A percentile compares a stretch with the other conserved stretches of the same genome.
These are phyloP conservation scores for Metschnikowia arizonensis DNA, from an alignment of 805 yeast genomes.

Conservation along the genomic window DNA sequence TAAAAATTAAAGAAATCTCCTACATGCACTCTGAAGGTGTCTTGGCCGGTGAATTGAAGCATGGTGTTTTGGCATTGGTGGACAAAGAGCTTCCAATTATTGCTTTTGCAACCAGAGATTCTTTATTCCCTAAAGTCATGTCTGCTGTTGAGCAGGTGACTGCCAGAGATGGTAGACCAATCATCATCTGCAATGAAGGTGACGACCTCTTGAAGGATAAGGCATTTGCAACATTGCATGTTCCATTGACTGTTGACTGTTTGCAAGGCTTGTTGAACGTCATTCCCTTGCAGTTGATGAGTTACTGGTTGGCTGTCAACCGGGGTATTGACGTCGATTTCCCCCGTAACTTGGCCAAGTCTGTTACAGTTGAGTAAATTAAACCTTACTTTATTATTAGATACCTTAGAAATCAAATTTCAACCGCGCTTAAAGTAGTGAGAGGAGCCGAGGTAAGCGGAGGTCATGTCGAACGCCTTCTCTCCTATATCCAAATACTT, in stretches of 20 bases:
- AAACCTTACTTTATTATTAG: background rate
- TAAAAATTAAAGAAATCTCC: slow-evolving; percentile 95
- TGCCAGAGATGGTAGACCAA: slow-evolving; percentile 97
- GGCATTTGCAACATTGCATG: slow-evolving; percentile 71
- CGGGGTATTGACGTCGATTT: slow-evolving; percentile 96
- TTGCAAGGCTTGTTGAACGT: slow-evolving; percentile 94
- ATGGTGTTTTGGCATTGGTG: slow-evolving; percentile 95
- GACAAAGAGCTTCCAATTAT: slow-evolving; percentile 92
- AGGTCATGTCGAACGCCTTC: slow-evolving; percentile 65
- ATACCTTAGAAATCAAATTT: slow-evolving; percentile 7
- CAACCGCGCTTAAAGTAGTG: slow-evolving; percentile 65
- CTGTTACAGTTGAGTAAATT: slow-evolving; percentile 87
- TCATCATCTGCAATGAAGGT: slow-evolving; percentile 81
- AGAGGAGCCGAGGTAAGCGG: slow-evolving; percentile 66
- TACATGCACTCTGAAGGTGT: slow-evolving; percentile 99
- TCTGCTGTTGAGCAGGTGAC: slow-evolving; percentile 94
- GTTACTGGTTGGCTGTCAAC: slow-evolving; percentile 94
- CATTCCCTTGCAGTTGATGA: slow-evolving; percentile 90
- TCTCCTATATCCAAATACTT: slow-evolving; percentile 87
- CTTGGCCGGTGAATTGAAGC: slow-evolving; percentile 97
- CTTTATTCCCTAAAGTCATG: slow-evolving; percentile 92
- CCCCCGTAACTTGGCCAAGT: slow-evolving; percentile 97
- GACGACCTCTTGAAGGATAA: slow-evolving; percentile 60
- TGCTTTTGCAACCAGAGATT: slow-evolving; percentile 94
- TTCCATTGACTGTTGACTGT: slow-evolving; percentile 95